These are phyloP conservation scores for Juncus effusus DNA, from an alignment of 176 grass and related monocot genomes.

Conservation along the genomic window DNA sequence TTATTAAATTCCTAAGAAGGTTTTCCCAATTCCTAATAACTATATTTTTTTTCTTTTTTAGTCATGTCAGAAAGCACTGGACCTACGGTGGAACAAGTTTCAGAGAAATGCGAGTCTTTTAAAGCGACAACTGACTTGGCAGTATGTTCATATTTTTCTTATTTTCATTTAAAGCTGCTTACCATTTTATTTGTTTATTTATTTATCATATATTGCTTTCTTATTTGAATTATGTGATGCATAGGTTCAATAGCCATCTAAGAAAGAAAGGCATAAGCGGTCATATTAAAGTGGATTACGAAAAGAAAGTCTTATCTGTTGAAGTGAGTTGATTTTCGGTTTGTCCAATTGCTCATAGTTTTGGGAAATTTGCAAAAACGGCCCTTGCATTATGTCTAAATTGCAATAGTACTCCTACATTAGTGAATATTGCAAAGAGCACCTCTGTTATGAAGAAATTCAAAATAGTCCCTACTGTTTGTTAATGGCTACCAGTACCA, in stretches of 20 bases:
- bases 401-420: constrained; percentile 6
- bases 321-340: constrained; percentile 41
- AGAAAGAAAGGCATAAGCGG: constrained; percentile 90
- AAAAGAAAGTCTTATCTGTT: constrained; percentile 58
- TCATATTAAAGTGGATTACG: constrained; percentile 80
- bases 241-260: constrained; percentile 89
- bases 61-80: constrained; percentile 73
- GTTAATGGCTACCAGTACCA: no score
- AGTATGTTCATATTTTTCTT: constrained; percentile 46
- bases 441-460: neutral
- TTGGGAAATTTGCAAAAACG: no score
- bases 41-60: constrained; percentile 23
- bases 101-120: constrained; percentile 75
- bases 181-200: neutral
- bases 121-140: constrained; percentile 84
- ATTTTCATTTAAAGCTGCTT: neutral
- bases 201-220: neutral
- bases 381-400: no score
- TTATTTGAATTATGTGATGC: constrained; percentile 26
- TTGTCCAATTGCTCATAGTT: no score
- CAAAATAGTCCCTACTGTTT: constrained; percentile 12
- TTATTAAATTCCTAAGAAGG: neutral
- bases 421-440: neutral
- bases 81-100: constrained; percentile 79
- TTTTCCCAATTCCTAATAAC: neutral